Evolutionary conservation across 1,284 basidiomycete species (phyloP), one percentile per base, ranked within the genome.

Genomic region (Ganoderma sp.): DNA sequence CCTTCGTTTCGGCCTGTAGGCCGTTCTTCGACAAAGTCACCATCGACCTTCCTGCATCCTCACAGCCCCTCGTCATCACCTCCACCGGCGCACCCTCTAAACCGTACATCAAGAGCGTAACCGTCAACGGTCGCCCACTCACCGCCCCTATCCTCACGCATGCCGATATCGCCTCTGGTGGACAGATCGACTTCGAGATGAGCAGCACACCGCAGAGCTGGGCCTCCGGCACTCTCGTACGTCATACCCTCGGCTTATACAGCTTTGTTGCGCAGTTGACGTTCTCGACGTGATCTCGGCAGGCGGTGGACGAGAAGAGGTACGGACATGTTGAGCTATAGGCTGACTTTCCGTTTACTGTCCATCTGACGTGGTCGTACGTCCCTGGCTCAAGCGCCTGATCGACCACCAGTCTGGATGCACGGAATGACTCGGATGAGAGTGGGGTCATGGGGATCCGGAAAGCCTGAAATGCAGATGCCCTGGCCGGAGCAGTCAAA

Each of bases 11-110:
- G 25, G 25, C n/a, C n/a, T 28, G 25, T 61, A 88, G 87, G 0
- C 90, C 90, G 0, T 89, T 93, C 77, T 93, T 92, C 74, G 88
- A 94, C 74, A 81, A 81, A 59, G 81, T 91, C 39, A 84, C 83
- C 32, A 32, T 32, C 32, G 32, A 32, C 32, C 32, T 32, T 3
- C 32, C 90, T 0, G 75, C 77, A 0, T 76, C 79, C 2, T 58
- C 71, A 22, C 74, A 73, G 43, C 82, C 79, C 8, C 78, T 93
- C 15, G 81, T 79, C 0, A 86, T 93, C 66, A 74, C 77, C 1
- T 85, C 91, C 0, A 64, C 74, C 0, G 89, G 88, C 15, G 91
- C 89, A 1, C 77, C 83, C 0, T 80, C 78, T 1, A 85, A 84
- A 61, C 85, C 85, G 0, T 93, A 90, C 74, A 82, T 94, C 69